Conservation (phyloP, 2,329 filamentous ascomycete species). For the Fusarium xyrophilum region DNA sequence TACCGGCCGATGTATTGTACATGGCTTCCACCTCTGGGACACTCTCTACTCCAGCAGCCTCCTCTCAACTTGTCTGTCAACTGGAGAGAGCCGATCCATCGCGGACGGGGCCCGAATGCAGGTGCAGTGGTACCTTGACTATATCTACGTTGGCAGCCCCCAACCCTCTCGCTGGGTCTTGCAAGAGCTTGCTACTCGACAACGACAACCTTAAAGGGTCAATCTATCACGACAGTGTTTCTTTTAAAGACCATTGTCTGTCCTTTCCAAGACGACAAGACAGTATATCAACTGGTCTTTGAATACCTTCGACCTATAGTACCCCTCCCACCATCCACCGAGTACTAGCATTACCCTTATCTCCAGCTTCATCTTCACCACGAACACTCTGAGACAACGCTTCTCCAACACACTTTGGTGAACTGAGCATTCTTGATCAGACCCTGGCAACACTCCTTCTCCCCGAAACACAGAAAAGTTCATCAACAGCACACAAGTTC, state of each 20-base stretch:
- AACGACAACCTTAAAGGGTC: constrained; percentile 20
- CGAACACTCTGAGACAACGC: constrained; percentile 4
- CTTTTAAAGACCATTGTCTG: constrained; percentile 12
- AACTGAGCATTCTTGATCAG: background rate
- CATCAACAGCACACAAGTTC: constrained; percentile 2
- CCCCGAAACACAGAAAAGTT: background rate
- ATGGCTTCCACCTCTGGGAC: constrained; percentile 14
- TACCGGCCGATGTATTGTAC: constrained; percentile 31
- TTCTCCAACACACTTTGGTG: background rate
- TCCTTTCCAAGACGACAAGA: constrained; percentile 15
- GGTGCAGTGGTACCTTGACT: constrained; percentile 40
- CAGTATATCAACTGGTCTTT: constrained; percentile 14
- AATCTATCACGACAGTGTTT: constrained; percentile 11
- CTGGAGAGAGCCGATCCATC: constrained; percentile 39
- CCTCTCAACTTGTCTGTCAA: constrained; percentile 32
- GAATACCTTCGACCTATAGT: constrained; percentile 8
- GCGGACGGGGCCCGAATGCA: constrained; percentile 40
- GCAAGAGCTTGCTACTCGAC: constrained; percentile 34
- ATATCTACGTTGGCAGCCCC: constrained; percentile 42
- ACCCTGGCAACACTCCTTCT: background rate
- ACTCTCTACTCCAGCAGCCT: constrained; percentile 28
- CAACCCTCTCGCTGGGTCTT: constrained; percentile 26
- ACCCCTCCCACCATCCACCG: background rate
- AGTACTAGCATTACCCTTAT: background rate
- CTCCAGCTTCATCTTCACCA: background rate